These are phyloP conservation scores for Peronospora tabacina DNA, from an alignment of 352 stramenopile genomes.

Conservation along the genomic window DNA sequence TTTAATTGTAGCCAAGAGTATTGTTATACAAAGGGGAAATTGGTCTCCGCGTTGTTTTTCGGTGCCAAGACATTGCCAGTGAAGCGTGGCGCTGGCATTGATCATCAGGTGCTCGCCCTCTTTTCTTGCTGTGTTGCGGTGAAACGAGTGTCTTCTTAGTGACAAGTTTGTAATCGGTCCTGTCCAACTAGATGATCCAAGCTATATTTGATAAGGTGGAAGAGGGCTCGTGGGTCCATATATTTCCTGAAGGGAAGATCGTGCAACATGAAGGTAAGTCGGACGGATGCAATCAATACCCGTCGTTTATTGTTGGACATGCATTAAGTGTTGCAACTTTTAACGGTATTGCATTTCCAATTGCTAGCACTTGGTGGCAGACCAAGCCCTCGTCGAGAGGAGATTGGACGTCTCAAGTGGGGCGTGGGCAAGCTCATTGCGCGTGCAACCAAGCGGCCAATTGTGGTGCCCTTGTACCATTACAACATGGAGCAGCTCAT, in stretches of 20 bases:
- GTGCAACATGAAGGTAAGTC: constrained; percentile 48
- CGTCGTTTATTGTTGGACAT: neutral
- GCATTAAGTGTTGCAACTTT: neutral
- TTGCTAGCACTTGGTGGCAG: constrained; percentile 57
- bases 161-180: neutral
- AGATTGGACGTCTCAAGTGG: constrained; percentile 83
- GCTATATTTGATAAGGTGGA: constrained; percentile 77
- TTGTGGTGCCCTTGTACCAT: constrained; percentile 85
- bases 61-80: constrained; percentile 62
- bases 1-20: constrained; percentile 64
- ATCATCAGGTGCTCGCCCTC: constrained; percentile 39
- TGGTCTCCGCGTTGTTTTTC: constrained; percentile 57
- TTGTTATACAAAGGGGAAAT: constrained; percentile 56
- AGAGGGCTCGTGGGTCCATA: constrained; percentile 75
- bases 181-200: constrained; percentile 46
- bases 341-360: neutral
- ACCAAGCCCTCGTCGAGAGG: constrained; percentile 43
- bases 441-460: constrained; percentile 47
- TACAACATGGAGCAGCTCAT: constrained; percentile 85
- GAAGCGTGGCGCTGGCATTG: constrained; percentile 60
- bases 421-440: constrained; percentile 82
- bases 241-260: constrained; percentile 86
- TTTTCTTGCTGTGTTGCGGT: neutral
- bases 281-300: neutral
- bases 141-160: neutral